A percentile compares a stretch with the other conserved stretches of the same genome.
Evolutionary conservation across 768 basidiomycete genomes (phyloP).

Genomic region (Tricholoma terreum): DNA sequence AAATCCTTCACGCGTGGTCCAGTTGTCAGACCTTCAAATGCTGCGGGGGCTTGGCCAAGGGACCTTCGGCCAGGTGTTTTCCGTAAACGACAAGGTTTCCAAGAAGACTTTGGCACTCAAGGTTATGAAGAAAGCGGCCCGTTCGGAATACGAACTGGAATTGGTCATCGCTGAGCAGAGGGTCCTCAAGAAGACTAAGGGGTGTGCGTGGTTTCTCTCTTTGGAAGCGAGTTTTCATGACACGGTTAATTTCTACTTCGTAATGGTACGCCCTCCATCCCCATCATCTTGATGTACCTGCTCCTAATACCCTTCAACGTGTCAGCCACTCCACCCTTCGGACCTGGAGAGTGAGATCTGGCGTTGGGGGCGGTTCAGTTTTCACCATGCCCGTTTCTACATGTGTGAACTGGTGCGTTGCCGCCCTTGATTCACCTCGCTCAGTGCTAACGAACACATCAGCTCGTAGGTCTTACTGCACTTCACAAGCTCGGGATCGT

Average conservation of each 20-base stretch:
- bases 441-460: not conserved
- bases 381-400: conserved; percentile 29
- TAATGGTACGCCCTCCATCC: conserved; percentile 1
- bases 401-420: conserved; percentile 32
- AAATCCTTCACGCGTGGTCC: not conserved
- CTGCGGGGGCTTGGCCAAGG: conserved; percentile 11
- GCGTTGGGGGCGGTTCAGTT: conserved; percentile 20
- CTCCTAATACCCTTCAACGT: not conserved
- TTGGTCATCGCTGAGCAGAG: conserved; percentile 9
- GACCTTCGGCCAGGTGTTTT: conserved; percentile 10
- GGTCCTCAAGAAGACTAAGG: conserved; percentile 1
- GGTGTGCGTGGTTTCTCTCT: conserved; percentile 1
- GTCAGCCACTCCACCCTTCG: conserved; percentile 26
- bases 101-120: conserved; percentile 11
- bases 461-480: conserved; percentile 30
- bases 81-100: conserved; percentile 6
- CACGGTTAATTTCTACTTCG: conserved; percentile 14
- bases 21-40: conserved; percentile 6
- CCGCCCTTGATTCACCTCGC: not conserved
- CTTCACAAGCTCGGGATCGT: conserved; percentile 32
- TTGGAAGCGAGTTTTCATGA: conserved; percentile 15
- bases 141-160: not conserved
- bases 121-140: conserved; percentile 3
- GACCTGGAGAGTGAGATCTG: conserved; percentile 30
- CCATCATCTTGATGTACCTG: not conserved